A percentile compares a stretch with the other conserved stretches of the same genome.
phyloP scores from a whole-genome alignment of 331 rosid genomes.

The Rhamnella rubrinervis region DNA sequence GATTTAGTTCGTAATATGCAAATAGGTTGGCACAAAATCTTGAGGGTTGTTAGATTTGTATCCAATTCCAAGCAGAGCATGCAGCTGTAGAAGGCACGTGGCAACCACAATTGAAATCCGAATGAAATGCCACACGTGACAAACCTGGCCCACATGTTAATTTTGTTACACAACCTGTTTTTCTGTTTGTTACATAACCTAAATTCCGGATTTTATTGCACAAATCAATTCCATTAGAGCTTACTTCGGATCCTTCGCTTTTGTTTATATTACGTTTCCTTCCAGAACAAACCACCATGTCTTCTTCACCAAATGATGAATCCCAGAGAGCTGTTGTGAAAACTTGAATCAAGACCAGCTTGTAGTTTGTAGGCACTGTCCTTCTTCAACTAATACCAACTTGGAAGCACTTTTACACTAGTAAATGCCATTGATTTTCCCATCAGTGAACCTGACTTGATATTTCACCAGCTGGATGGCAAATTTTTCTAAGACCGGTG shows the following conservation, averaged over 20 bases:
- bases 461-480: too few relatives aligned
- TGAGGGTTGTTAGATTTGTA: constrained; percentile 28
- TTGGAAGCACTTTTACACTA: too few relatives aligned
- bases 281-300: too few relatives aligned
- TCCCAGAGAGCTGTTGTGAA: too few relatives aligned
- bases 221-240: background rate
- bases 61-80: constrained; percentile 11
- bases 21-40: constrained; percentile 29
- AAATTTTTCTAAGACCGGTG: too few relatives aligned
- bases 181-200: background rate
- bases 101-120: constrained; percentile 17
- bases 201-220: background rate
- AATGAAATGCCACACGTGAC: constrained; percentile 30
- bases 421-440: too few relatives aligned
- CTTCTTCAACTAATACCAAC: too few relatives aligned
- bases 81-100: constrained; percentile 31
- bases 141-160: constrained; percentile 18
- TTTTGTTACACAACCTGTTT: background rate
- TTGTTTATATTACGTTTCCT: background rate
- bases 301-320: too few relatives aligned
- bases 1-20: background rate
- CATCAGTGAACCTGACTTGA: too few relatives aligned
- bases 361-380: too few relatives aligned
- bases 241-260: constrained; percentile 12
- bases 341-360: too few relatives aligned